Conservation (phyloP, 805 yeast genomes). For the Candida nitratophila region DNA sequence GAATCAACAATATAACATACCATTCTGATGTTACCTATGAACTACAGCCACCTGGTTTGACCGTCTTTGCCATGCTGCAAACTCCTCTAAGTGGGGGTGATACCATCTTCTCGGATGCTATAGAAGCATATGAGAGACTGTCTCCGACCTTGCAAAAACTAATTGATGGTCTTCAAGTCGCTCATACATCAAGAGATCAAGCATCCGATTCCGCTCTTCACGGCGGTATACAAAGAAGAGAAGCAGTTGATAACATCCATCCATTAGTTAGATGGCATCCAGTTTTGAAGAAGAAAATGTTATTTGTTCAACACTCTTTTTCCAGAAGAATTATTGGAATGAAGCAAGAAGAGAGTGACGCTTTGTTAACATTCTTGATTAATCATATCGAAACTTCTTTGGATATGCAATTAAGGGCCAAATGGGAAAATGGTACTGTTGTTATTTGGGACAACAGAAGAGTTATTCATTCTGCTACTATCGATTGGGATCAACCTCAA, state of each 20-base stretch:
- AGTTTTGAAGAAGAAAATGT: slow-evolving; percentile 54
- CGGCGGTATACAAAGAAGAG: slow-evolving; percentile 65
- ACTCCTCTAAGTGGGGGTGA: slow-evolving; percentile 64
- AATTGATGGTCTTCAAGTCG: slow-evolving; percentile 54
- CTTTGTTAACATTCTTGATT: slow-evolving; percentile 49
- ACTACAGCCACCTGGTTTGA: slow-evolving; percentile 59
- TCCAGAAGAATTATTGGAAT: slow-evolving; percentile 63
- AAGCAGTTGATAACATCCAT: slow-evolving; percentile 54
- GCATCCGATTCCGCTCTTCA: slow-evolving; percentile 45
- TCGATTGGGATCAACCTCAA: slow-evolving; percentile 63
- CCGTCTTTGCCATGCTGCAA: slow-evolving; percentile 56
- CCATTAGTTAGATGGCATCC: slow-evolving; percentile 72
- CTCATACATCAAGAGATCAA: slow-evolving; percentile 67
- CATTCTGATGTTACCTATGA: slow-evolving; percentile 71
- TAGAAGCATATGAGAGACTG: slow-evolving; percentile 64
- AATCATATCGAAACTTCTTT: slow-evolving; percentile 42
- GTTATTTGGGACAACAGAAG: slow-evolving; percentile 78
- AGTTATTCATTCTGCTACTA: slow-evolving; percentile 59
- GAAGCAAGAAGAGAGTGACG: slow-evolving; percentile 65
- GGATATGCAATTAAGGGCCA: slow-evolving; percentile 64
- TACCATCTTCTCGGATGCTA: slow-evolving; percentile 67
- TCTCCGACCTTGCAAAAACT: slow-evolving; percentile 58
- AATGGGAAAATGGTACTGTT: slow-evolving; percentile 64
- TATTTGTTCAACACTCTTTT: slow-evolving; percentile 54
- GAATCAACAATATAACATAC: slow-evolving; percentile 38